These are phyloP conservation scores for Cutaneotrichosporon arboriforme DNA, from an alignment of 1,284 basidiomycete species.

Conservation along the genomic window DNA sequence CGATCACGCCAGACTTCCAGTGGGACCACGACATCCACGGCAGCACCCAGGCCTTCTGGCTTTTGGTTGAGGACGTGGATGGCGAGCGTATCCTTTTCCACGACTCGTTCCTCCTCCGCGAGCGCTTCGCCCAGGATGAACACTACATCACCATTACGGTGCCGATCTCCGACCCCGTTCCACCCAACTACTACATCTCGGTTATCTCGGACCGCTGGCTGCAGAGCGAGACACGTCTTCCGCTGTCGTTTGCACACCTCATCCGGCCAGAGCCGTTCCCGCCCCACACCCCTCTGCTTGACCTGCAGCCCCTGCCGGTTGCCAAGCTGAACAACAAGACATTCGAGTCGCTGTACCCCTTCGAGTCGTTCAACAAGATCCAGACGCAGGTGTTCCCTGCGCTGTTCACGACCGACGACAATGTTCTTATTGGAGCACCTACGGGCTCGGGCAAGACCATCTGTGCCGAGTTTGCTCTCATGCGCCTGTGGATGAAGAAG, in stretches of 20 bases:
- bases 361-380: constrained; percentile 92
- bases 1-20: constrained; percentile 89
- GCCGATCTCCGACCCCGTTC: constrained; percentile 92
- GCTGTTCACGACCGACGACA: constrained; percentile 91
- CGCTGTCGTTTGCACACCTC: constrained; percentile 96
- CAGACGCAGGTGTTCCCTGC: constrained; percentile 99
- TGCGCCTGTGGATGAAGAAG: constrained; percentile 83
- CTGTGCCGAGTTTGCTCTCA: constrained; percentile 90
- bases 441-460: constrained; percentile 96
- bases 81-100: constrained; percentile 93
- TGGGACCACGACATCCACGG: constrained; percentile 97
- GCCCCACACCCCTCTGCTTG: constrained; percentile 82
- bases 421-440: constrained; percentile 91
- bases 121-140: constrained; percentile 86
- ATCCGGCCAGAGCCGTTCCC: constrained; percentile 98
- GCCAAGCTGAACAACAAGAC: constrained; percentile 87
- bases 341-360: constrained; percentile 79
- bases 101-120: constrained; percentile 84
- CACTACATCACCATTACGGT: constrained; percentile 92
- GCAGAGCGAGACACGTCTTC: constrained; percentile 87
- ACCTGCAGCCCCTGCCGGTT: constrained; percentile 84
- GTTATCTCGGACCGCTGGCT: constrained; percentile 93
- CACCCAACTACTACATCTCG: constrained; percentile 96
- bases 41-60: constrained; percentile 78
- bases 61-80: constrained; percentile 94